These are phyloP conservation scores for Plenodomus tracheiphilus DNA, from an alignment of 2,329 filamentous ascomycete genomes.

Conservation along the genomic window DNA sequence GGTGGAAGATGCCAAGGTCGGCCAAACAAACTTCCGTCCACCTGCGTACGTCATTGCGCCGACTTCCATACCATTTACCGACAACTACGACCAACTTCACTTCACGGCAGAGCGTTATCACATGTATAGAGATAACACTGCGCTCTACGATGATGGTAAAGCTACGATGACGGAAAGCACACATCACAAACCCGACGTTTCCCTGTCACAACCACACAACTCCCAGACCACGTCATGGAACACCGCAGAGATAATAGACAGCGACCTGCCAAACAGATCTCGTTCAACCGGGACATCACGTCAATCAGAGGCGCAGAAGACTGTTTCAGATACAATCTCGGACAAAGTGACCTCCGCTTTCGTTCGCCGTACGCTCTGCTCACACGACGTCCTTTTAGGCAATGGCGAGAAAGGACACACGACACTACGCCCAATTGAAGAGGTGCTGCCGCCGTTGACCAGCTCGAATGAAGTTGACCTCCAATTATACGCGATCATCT, in stretches of 20 bases:
- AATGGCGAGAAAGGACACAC: slow-evolving; percentile 57
- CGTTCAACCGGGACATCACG: slow-evolving; percentile 22
- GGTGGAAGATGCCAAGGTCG: slow-evolving; percentile 18
- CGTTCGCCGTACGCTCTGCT: slow-evolving; percentile 81
- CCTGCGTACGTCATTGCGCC: slow-evolving; percentile 21
- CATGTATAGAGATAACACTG: slow-evolving; percentile 2
- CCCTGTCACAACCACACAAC: slow-evolving; percentile 26
- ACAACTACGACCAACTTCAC: slow-evolving; percentile 7
- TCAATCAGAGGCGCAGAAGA: slow-evolving; percentile 24
- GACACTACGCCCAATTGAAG: slow-evolving; percentile 71
- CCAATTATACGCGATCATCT: slow-evolving; percentile 89
- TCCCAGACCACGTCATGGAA: slow-evolving; percentile 18
- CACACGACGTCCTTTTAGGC: slow-evolving; percentile 59
- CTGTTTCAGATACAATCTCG: slow-evolving; percentile 55
- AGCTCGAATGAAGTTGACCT: slow-evolving; percentile 93
- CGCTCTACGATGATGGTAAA: slow-evolving; percentile 18
- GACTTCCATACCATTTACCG: not conserved
- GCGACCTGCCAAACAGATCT: slow-evolving; percentile 15
- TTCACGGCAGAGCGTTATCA: slow-evolving; percentile 13
- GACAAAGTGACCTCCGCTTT: slow-evolving; percentile 79
- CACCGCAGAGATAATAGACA: slow-evolving; percentile 10
- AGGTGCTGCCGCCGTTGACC: slow-evolving; percentile 85
- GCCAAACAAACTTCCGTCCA: slow-evolving; percentile 11
- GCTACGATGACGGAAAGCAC: slow-evolving; percentile 35
- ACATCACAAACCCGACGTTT: slow-evolving; percentile 22